Percentiles rank a stretch among this genome's conserved stretches.
Evolutionary conservation across 2,329 filamentous ascomycete species (phyloP).

Genomic region (Colletotrichum filicis): DNA sequence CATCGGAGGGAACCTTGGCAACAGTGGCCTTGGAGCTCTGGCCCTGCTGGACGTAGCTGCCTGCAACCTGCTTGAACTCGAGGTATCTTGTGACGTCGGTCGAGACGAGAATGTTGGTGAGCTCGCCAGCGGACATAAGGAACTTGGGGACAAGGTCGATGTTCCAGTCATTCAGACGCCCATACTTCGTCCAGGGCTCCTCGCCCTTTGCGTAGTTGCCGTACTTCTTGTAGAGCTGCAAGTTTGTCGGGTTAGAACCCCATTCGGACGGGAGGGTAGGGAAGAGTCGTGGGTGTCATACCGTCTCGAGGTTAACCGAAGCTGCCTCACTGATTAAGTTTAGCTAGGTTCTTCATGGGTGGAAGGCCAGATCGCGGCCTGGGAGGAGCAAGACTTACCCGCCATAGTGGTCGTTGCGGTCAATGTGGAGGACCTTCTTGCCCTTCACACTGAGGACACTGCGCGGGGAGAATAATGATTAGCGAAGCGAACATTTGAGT

Average conservation of each 20-base stretch:
- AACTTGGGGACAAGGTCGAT: constrained; percentile 99
- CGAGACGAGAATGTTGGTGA: constrained; percentile 98
- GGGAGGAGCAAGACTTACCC: constrained; percentile 70
- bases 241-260: constrained; percentile 28
- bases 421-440: constrained; percentile 98
- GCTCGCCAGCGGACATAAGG: constrained; percentile 97
- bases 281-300: constrained; percentile 53
- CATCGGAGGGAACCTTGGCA: constrained; percentile 96
- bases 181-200: constrained; percentile 98
- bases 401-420: constrained; percentile 98
- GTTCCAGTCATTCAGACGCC: constrained; percentile 98
- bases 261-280: constrained; percentile 34
- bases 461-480: constrained; percentile 34
- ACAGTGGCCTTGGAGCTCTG: constrained; percentile 85
- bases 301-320: constrained; percentile 95
- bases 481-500: neutral
- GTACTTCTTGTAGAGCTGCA: constrained; percentile 95
- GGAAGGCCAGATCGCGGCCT: constrained; percentile 9
- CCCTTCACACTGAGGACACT: constrained; percentile 98
- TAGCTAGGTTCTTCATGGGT: constrained; percentile 9
- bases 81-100: constrained; percentile 92
- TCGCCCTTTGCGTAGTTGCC: constrained; percentile 82
- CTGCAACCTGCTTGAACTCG: constrained; percentile 94
- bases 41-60: constrained; percentile 96
- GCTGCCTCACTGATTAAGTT: constrained; percentile 79